Base-by-base conservation (phyloP, 305 asterid species). In the Stenogyne calaminthoides region DNA sequence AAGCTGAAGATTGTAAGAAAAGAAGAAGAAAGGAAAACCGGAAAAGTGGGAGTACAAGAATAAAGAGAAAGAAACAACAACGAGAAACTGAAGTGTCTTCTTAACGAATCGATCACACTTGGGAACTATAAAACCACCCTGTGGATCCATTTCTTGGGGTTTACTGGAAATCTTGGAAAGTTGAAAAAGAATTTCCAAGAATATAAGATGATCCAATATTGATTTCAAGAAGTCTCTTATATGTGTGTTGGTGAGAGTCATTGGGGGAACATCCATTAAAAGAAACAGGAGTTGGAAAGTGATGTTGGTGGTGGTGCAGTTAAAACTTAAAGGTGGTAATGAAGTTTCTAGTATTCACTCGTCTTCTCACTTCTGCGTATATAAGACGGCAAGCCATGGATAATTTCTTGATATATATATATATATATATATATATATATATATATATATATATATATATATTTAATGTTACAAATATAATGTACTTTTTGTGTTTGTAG, bases 11-110 rank as follows among this genome's bases (percentile, higher is more conserved):
- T 78, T 61, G 63, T 74, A 73, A 70, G 79, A 39, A 67, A 61
- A 69, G 44, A 60, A 29, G 62, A 66, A 25, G 64, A 66, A 36
- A 19, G 84, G 74, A 70, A 76, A 74, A 56, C 80, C 69, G 3
- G 75, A 71, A 7, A 75, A 61, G 70, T 81, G 80, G 46, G 86
- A 79, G 32, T 80, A 65, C 12, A 83, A 25, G 69, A 82, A 69
- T 16, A 86, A 84, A 12, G 82, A 63, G 47, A 90, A 29, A 32
- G 84, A 84, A 9, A 81, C 14, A 2, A 82, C 77, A 60, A 84
- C 76, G 47, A 86, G 3, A 70, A 82, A 63, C 64, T 82, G 83
- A 52, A 84, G 63, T 2, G 82, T 66, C 68, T 59, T 83, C 74
- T 61, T 85, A 14, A 81, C 36, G 66, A 76, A 68, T 70, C 22